Percentiles rank a stretch among this genome's conserved stretches.
Evolutionary conservation across 108 stramenopile species (phyloP).

Genomic region (Nannochloropsis salina): DNA sequence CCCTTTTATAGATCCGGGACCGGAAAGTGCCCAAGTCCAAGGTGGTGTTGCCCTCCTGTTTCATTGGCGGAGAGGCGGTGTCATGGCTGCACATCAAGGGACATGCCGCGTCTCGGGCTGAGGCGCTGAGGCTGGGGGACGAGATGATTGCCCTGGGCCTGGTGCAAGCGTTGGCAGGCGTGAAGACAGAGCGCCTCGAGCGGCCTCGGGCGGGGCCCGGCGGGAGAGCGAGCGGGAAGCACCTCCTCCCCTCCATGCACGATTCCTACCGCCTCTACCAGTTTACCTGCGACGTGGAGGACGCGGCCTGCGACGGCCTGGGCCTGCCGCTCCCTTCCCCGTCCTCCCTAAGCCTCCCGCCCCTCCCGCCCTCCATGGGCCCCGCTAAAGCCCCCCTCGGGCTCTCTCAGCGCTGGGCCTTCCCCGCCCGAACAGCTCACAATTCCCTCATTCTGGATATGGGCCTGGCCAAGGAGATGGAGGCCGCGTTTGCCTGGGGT

Average conservation of each 20-base stretch:
- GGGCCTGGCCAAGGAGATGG: neutral
- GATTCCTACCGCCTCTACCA: slow-evolving; percentile 25
- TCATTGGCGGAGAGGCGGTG: slow-evolving; percentile 29
- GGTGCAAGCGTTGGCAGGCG: neutral
- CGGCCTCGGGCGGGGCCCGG: neutral
- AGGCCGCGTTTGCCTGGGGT: neutral
- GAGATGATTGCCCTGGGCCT: neutral
- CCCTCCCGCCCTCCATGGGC: neutral
- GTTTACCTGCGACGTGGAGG: slow-evolving; percentile 16
- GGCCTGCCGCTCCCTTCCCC: neutral
- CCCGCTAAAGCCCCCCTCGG: neutral
- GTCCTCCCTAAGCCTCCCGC: neutral
- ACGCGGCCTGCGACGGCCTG: neutral
- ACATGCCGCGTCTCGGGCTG: neutral
- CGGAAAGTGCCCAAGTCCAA: slow-evolving; percentile 26
- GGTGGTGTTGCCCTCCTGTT: slow-evolving; percentile 19
- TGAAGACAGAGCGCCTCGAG: neutral
- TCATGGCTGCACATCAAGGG: neutral
- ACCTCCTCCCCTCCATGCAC: neutral
- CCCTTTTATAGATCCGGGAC: slow-evolving; percentile 27
- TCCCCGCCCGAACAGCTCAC: slow-evolving; percentile 30
- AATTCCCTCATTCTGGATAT: slow-evolving; percentile 34
- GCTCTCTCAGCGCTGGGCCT: neutral
- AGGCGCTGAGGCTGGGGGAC: slow-evolving; percentile 18
- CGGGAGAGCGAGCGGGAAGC: neutral